phyloP scores from a whole-genome alignment of 2,329 filamentous ascomycete genomes.

The Scleromitrula shiraiana region DNA sequence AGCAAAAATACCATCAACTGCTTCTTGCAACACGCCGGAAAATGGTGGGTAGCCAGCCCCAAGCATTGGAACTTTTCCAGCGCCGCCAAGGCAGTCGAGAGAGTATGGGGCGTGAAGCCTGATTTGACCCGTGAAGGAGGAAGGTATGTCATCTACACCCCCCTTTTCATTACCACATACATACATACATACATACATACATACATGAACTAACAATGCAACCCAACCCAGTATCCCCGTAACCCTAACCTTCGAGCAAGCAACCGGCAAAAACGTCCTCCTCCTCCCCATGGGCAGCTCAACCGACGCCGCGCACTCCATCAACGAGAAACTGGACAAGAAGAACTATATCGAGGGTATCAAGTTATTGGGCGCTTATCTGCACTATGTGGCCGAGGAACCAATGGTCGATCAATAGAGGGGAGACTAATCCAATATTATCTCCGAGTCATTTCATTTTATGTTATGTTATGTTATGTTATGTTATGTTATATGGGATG shows the following conservation, averaged over 20 bases:
- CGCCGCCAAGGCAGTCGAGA: constrained; percentile 89
- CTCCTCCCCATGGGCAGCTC: constrained; percentile 95
- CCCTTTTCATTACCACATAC: neutral
- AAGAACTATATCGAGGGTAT: constrained; percentile 97
- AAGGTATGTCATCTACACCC: constrained; percentile 44
- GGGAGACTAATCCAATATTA: too few species aligned
- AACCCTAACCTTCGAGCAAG: constrained; percentile 93
- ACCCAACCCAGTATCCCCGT: constrained; percentile 64
- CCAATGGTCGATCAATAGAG: constrained; percentile 39
- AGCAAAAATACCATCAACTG: constrained; percentile 90
- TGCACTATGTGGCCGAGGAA: constrained; percentile 95
- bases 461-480: too few species aligned
- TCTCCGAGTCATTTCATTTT: too few species aligned
- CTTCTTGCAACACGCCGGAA: constrained; percentile 78
- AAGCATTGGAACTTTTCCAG: constrained; percentile 99
- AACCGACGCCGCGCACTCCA: constrained; percentile 92
- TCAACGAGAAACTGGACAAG: constrained; percentile 97
- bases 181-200: too few species aligned
- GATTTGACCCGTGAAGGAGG: constrained; percentile 96
- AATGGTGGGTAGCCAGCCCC: constrained; percentile 97
- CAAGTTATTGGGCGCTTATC: constrained; percentile 87
- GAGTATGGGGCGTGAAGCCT: constrained; percentile 86
- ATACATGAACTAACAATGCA: too few species aligned
- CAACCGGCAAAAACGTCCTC: constrained; percentile 94
- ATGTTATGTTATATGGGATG: too few species aligned